phyloP scores from a whole-genome alignment of 352 stramenopile species.

The Aphanomyces euteiches region DNA sequence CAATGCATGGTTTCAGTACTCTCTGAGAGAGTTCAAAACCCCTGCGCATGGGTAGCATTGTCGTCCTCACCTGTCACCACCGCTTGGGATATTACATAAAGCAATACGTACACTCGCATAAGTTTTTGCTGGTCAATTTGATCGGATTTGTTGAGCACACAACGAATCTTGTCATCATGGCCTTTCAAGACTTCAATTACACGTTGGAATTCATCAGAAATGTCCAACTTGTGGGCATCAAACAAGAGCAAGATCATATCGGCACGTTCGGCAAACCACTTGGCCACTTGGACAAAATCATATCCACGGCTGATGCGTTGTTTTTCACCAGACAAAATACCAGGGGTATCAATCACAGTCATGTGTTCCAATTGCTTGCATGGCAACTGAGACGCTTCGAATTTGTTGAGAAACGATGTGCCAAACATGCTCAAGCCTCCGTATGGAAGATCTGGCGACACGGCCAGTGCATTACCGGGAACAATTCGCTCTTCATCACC shows the following conservation, averaged over 20 bases:
- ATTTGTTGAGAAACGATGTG: slow-evolving; percentile 98
- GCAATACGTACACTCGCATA: slow-evolving; percentile 85
- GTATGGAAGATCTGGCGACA: slow-evolving; percentile 93
- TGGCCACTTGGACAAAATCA: slow-evolving; percentile 91
- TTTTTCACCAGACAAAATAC: slow-evolving; percentile 98
- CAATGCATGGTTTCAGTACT: slow-evolving; percentile 19
- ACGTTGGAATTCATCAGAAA: slow-evolving; percentile 98
- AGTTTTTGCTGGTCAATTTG: slow-evolving; percentile 97
- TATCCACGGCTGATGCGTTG: slow-evolving; percentile 95
- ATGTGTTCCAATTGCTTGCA: slow-evolving; percentile 93
- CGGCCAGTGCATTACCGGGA: slow-evolving; percentile 95
- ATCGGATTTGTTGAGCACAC: slow-evolving; percentile 99
- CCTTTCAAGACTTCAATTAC: slow-evolving; percentile 95
- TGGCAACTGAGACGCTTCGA: slow-evolving; percentile 94
- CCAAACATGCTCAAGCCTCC: slow-evolving; percentile 94
- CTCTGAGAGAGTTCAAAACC: slow-evolving; percentile 41
- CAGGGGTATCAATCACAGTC: slow-evolving; percentile 97
- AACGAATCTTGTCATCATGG: slow-evolving; percentile 98
- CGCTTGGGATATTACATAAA: not conserved
- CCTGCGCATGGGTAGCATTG: slow-evolving; percentile 39
- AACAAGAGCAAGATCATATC: slow-evolving; percentile 99
- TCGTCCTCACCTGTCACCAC: slow-evolving; percentile 11
- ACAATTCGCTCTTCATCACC: slow-evolving; percentile 95
- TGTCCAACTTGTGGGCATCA: slow-evolving; percentile 99
- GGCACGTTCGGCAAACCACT: slow-evolving; percentile 94